Evolutionary conservation across 345 rosid genomes (phyloP).

Genomic region (Microcos paniculata): DNA sequence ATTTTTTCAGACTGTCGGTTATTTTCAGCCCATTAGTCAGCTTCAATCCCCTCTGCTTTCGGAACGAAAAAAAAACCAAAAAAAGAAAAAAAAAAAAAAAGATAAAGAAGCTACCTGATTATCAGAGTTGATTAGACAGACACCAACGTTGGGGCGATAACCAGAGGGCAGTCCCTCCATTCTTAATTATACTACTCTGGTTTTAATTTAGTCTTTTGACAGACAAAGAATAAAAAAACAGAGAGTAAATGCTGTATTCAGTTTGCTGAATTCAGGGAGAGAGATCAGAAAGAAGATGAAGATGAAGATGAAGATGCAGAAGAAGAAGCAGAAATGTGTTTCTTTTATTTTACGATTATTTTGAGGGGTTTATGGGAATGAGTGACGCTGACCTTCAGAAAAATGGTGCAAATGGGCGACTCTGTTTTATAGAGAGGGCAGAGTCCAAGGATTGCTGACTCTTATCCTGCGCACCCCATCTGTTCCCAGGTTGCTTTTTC

Average conservation of each 20-base stretch:
- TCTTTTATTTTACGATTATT: not conserved
- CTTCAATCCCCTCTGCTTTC: not conserved
- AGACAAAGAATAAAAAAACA: not conserved
- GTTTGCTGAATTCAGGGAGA: not conserved
- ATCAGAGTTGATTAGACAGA: slow-evolving; percentile 88
- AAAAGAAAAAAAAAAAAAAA: not conserved
- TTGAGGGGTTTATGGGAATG: slow-evolving; percentile 25
- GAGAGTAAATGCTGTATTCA: slow-evolving; percentile 17
- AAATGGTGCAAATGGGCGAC: slow-evolving; percentile 28
- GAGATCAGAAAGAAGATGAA: slow-evolving; percentile 15
- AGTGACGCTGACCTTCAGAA: slow-evolving; percentile 43
- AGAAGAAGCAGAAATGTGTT: not conserved
- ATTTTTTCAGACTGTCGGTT: not conserved
- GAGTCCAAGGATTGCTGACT: slow-evolving; percentile 9
- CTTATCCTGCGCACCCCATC: slow-evolving; percentile 41
- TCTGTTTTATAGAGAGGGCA: not conserved
- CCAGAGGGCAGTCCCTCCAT: slow-evolving; percentile 93
- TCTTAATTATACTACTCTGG: not conserved
- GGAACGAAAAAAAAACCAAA: not conserved
- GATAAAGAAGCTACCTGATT: slow-evolving; percentile 50
- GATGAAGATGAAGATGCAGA: not conserved
- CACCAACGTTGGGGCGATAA: slow-evolving; percentile 98
- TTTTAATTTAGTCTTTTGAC: not conserved
- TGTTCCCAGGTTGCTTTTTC: slow-evolving; percentile 12
- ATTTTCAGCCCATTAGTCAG: not conserved